Percentiles rank a stretch among this genome's conserved stretches.
Conservation (phyloP, 331 rosid genomes). For the Acacia pycnantha region DNA sequence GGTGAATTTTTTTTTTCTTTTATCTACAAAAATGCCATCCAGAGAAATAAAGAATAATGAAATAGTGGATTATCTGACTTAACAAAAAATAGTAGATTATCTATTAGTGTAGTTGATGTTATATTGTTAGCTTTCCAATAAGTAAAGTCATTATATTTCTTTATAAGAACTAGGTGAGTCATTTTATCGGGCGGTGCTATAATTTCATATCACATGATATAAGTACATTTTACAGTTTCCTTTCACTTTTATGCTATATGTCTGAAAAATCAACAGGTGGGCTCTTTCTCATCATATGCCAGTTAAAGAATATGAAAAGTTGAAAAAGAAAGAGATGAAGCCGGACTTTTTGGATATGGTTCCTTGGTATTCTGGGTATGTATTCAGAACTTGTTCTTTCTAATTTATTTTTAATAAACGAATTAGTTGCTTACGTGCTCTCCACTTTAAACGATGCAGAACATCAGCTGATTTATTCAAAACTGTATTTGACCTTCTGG, state of each 20-base stretch:
- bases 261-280: constrained; percentile 68
- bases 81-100: not conserved
- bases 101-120: not conserved
- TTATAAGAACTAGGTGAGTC: not conserved
- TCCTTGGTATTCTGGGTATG: constrained; percentile 99
- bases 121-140: not conserved
- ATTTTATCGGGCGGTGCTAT: not conserved
- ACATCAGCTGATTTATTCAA: constrained; percentile 99
- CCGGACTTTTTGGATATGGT: constrained; percentile 97
- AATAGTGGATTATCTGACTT: not conserved
- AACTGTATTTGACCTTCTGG: constrained; percentile 96
- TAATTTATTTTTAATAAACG: constrained; percentile 16
- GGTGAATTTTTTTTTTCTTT: not conserved
- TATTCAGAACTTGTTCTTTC: constrained; percentile 6
- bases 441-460: constrained; percentile 54
- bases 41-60: not conserved
- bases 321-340: constrained; percentile 89
- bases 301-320: constrained; percentile 71
- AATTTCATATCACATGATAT: constrained; percentile 4
- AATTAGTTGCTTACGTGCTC: constrained; percentile 29
- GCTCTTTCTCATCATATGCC: constrained; percentile 93
- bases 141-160: not conserved
- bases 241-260: constrained; percentile 10
- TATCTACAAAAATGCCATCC: not conserved
- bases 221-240: not conserved